These are phyloP conservation scores for Phycomyces nitens DNA, from an alignment of 192 early-diverging fungal genomes.

Conservation along the genomic window DNA sequence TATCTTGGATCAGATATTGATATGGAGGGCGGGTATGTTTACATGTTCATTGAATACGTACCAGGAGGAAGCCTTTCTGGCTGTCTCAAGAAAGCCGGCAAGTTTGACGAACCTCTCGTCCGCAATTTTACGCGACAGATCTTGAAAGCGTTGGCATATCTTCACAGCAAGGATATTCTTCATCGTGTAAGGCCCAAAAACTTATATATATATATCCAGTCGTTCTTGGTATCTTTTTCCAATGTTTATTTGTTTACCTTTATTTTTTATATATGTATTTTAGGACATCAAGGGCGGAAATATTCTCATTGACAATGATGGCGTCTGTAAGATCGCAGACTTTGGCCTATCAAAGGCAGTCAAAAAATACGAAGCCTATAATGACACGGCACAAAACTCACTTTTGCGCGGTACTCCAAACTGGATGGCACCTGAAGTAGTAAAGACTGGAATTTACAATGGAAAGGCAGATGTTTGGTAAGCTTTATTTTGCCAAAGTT, in stretches of 20 bases:
- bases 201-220: not conserved
- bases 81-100: constrained; percentile 65
- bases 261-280: too few species aligned
- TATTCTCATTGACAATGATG: constrained; percentile 69
- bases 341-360: constrained; percentile 92
- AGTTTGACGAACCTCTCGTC: constrained; percentile 65
- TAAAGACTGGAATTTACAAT: constrained; percentile 70
- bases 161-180: constrained; percentile 72
- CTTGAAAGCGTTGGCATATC: constrained; percentile 74
- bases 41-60: constrained; percentile 97
- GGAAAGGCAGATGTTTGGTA: constrained; percentile 93
- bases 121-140: constrained; percentile 78
- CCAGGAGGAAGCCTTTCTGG: constrained; percentile 84
- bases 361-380: not conserved
- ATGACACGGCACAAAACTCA: constrained; percentile 3
- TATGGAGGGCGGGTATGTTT: constrained; percentile 42
- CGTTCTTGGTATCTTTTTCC: not conserved
- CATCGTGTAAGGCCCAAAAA: constrained; percentile 51
- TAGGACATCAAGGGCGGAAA: constrained; percentile 82
- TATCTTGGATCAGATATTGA: constrained; percentile 66
- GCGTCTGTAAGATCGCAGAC: constrained; percentile 91
- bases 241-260: not conserved
- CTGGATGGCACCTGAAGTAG: constrained; percentile 93
- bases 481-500: not conserved
- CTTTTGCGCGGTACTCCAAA: constrained; percentile 67